phyloP scores from a whole-genome alignment of 257 asterid species.

The Nicotiana benthamiana region DNA sequence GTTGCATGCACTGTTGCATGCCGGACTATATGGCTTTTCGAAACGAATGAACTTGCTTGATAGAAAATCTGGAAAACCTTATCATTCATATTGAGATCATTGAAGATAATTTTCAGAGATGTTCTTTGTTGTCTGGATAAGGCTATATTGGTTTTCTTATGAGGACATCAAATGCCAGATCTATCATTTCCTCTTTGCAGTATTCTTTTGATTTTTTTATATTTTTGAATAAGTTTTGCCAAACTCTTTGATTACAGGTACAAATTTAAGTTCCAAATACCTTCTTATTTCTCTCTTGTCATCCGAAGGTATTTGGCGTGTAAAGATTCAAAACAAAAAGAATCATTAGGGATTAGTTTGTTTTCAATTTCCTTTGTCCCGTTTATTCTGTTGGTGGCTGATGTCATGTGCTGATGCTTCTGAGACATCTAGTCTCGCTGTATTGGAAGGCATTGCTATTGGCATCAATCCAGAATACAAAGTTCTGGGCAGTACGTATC shows the following conservation, averaged over 20 bases:
- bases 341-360: neutral
- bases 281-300: slow-evolving; percentile 89
- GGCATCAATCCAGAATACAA: slow-evolving; percentile 69
- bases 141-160: neutral
- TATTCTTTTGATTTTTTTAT: neutral
- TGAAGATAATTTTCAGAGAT: neutral
- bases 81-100: neutral
- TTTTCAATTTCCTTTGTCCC: neutral
- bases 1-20: neutral
- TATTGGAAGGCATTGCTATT: slow-evolving; percentile 91
- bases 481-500: slow-evolving; percentile 95
- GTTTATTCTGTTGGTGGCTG: slow-evolving; percentile 14
- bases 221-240: slow-evolving; percentile 5
- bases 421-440: slow-evolving; percentile 70
- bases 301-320: slow-evolving; percentile 58
- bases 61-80: neutral
- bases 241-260: slow-evolving; percentile 51
- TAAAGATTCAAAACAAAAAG: neutral
- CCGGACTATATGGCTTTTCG: neutral
- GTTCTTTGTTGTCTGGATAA: neutral
- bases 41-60: neutral
- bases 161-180: neutral
- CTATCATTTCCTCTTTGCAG: neutral
- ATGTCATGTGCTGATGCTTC: slow-evolving; percentile 8
- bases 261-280: slow-evolving; percentile 88